These are phyloP conservation scores for Leishmania guyanensis DNA, from an alignment of 208 protist species.

Conservation along the genomic window DNA sequence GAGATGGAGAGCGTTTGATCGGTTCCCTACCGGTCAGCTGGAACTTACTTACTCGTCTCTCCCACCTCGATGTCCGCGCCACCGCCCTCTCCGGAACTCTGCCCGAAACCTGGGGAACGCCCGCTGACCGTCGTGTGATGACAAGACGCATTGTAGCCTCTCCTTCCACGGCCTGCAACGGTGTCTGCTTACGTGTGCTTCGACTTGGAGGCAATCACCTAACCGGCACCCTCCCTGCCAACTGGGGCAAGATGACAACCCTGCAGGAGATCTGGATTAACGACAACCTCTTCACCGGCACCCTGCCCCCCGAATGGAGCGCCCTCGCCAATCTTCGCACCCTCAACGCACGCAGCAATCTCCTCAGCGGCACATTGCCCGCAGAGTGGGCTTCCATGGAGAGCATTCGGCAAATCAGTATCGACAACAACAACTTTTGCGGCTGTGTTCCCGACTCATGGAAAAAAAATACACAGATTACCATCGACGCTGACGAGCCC, in stretches of 20 bases:
- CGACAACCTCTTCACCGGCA: neutral
- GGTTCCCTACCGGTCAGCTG: slow-evolving; percentile 19
- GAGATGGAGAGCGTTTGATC: slow-evolving; percentile 4
- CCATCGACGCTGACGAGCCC: neutral
- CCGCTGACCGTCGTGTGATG: neutral
- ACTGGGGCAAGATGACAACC: slow-evolving; percentile 1
- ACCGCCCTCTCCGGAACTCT: slow-evolving; percentile 16
- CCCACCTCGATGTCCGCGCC: slow-evolving; percentile 5
- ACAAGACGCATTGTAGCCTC: neutral
- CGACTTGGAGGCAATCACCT: neutral
- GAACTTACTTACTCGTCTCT: slow-evolving; percentile 6
- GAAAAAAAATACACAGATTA: neutral
- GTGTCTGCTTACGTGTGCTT: neutral
- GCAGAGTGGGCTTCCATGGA: neutral
- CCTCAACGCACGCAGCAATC: neutral
- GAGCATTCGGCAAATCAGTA: neutral
- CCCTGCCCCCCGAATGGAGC: slow-evolving; percentile 7
- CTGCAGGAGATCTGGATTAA: slow-evolving; percentile 1
- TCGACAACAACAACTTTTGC: neutral
- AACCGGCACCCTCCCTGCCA: neutral
- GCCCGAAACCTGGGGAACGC: neutral
- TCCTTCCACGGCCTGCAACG: neutral
- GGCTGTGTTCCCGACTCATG: neutral
- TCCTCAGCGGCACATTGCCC: neutral
- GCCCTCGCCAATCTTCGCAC: neutral